Conservation (phyloP, 352 stramenopile genomes). For the Peronospora destructor region DNA sequence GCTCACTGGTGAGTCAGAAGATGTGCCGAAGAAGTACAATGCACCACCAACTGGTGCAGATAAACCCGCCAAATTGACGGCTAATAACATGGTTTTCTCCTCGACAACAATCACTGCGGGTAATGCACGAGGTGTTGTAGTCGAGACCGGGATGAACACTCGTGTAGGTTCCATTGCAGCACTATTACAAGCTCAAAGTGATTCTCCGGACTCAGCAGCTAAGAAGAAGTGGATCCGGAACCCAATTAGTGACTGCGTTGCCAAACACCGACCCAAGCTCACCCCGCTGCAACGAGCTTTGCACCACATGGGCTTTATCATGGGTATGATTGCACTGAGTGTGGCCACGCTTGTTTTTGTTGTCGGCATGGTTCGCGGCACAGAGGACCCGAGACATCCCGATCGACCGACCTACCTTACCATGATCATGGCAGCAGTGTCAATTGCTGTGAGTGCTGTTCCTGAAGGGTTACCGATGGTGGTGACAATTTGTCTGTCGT, state of each 20-base stretch:
- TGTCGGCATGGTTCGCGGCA: constrained; percentile 67
- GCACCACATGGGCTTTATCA: constrained; percentile 91
- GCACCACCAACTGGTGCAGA: constrained; percentile 16
- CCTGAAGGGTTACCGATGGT: constrained; percentile 76
- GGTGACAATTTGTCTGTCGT: constrained; percentile 73
- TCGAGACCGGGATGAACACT: constrained; percentile 70
- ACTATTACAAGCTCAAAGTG: constrained; percentile 44
- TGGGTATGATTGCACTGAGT: constrained; percentile 81
- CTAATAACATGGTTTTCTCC: constrained; percentile 90
- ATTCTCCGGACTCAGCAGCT: constrained; percentile 1
- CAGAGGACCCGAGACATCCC: constrained; percentile 50
- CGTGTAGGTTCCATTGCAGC: constrained; percentile 63
- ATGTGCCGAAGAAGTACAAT: constrained; percentile 66
- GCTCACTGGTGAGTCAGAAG: constrained; percentile 90
- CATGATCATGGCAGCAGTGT: constrained; percentile 93
- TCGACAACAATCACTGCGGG: constrained; percentile 80
- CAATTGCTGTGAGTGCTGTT: constrained; percentile 69
- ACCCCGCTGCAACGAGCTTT: constrained; percentile 89
- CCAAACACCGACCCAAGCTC: constrained; percentile 58
- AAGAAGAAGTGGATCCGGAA: constrained; percentile 43
- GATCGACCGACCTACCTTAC: constrained; percentile 82
- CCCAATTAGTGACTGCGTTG: constrained; percentile 44
- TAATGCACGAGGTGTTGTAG: constrained; percentile 62
- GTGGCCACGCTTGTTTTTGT: constrained; percentile 86
- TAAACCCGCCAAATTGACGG: constrained; percentile 44